phyloP scores from a whole-genome alignment of 305 asterid species.

The Salvia sclarea region DNA sequence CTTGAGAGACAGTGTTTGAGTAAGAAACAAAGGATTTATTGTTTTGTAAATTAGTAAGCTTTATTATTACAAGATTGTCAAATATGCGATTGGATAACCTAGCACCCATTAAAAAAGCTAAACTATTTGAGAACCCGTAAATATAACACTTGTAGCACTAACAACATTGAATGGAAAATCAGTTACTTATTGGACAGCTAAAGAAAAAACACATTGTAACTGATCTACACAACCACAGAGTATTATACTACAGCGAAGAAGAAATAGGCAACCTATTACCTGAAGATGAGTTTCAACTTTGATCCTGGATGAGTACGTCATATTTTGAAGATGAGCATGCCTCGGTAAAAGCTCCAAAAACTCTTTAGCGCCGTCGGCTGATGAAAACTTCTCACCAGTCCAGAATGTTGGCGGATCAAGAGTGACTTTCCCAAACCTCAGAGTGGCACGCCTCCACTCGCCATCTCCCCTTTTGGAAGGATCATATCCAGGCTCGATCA shows the following conservation, averaged over 20 bases:
- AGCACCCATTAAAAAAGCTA: not conserved
- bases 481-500: conserved; percentile 77
- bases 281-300: conserved; percentile 57
- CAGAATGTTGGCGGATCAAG: conserved; percentile 64
- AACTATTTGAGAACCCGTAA: not conserved
- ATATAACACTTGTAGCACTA: not conserved
- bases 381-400: conserved; percentile 63
- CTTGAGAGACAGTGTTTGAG: not conserved
- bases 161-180: not conserved
- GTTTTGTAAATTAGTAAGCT: not conserved
- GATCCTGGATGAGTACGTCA: conserved; percentile 83
- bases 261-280: conserved; percentile 43
- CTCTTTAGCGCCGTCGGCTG: conserved; percentile 50
- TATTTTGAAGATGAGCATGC: conserved; percentile 92
- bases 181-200: not conserved
- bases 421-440: conserved; percentile 80
- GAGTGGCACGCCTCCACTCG: conserved; percentile 74
- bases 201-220: not conserved
- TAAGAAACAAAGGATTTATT: not conserved
- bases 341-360: conserved; percentile 59
- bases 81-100: not conserved
- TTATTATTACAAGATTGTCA: not conserved
- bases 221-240: conserved; percentile 16
- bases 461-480: conserved; percentile 81
- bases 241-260: conserved; percentile 17